These are phyloP conservation scores for Orbilia ellipsospora DNA, from an alignment of 2,329 filamentous ascomycete species.

Conservation along the genomic window DNA sequence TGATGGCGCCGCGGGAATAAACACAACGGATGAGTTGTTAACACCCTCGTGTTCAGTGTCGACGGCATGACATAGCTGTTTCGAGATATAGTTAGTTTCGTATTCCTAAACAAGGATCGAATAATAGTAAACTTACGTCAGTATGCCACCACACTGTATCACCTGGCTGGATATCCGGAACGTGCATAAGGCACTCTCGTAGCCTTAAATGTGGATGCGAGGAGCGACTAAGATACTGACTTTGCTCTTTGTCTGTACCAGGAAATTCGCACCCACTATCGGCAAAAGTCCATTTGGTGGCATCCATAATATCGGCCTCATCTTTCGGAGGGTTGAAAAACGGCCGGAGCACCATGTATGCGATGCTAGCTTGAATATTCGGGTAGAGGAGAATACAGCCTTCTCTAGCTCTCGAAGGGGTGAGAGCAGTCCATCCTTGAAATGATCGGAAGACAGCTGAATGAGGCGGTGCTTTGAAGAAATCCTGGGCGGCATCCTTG, in stretches of 20 bases:
- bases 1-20: conserved; percentile 62
- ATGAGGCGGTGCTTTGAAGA: conserved; percentile 62
- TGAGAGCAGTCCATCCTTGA: conserved; percentile 65
- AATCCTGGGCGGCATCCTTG: conserved; percentile 61
- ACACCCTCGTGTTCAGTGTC: conserved; percentile 62
- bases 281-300: conserved; percentile 47
- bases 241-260: conserved; percentile 61
- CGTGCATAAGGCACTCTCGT: conserved; percentile 62
- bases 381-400: conserved; percentile 64
- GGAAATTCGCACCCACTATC: conserved; percentile 61
- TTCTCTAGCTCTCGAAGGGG: conserved; percentile 60
- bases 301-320: conserved; percentile 41
- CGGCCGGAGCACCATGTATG: conserved; percentile 64
- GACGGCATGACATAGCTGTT: conserved; percentile 63
- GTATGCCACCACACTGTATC: conserved; percentile 65
- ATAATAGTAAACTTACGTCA: conserved; percentile 60
- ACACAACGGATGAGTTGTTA: conserved; percentile 61
- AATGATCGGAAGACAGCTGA: conserved; percentile 63
- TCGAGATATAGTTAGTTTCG: neutral
- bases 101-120: no score
- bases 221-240: conserved; percentile 61
- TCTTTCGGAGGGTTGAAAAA: conserved; percentile 62
- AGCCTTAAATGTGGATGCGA: conserved; percentile 63
- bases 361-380: conserved; percentile 61
- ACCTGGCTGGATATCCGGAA: conserved; percentile 62